These are phyloP conservation scores for Lycium ferocissimum DNA, from an alignment of 257 asterid species.

Conservation along the genomic window DNA sequence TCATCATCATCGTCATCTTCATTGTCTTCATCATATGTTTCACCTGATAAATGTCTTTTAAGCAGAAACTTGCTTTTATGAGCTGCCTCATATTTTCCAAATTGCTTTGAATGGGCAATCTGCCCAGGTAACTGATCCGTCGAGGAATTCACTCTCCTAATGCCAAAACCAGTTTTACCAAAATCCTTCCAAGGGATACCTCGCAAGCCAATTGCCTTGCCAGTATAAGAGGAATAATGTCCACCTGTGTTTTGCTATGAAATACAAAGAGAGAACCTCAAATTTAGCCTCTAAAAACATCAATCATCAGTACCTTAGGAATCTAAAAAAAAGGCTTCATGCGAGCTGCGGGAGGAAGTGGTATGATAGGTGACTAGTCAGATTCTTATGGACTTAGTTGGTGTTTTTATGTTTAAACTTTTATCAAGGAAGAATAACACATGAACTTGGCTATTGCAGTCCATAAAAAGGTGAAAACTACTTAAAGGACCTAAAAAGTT, in stretches of 20 bases:
- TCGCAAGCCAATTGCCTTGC: slow-evolving; percentile 51
- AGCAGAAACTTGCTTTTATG: slow-evolving; percentile 49
- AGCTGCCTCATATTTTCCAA: slow-evolving; percentile 42
- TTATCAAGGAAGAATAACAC: neutral
- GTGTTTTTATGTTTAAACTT: neutral
- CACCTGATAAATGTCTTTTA: slow-evolving; percentile 50
- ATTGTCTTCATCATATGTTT: slow-evolving; percentile 48
- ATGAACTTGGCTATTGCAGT: neutral
- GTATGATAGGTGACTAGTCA: neutral
- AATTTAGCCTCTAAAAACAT: neutral
- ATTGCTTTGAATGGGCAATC: slow-evolving; percentile 39
- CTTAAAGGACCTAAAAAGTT: neutral
- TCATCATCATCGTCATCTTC: slow-evolving; percentile 67
- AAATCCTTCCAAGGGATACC: slow-evolving; percentile 88
- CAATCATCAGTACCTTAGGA: neutral
- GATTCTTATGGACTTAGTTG: neutral
- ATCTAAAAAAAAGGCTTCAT: neutral
- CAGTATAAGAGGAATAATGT: slow-evolving; percentile 28
- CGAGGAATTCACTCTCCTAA: slow-evolving; percentile 44
- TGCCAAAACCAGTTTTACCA: slow-evolving; percentile 58
- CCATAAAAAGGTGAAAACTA: neutral
- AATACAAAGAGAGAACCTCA: slow-evolving; percentile 1
- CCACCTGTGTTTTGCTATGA: slow-evolving; percentile 50
- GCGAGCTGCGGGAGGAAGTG: neutral
- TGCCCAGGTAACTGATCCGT: slow-evolving; percentile 42